Conservation (phyloP, 106 monocot species). For the Ottelia alismoides region DNA sequence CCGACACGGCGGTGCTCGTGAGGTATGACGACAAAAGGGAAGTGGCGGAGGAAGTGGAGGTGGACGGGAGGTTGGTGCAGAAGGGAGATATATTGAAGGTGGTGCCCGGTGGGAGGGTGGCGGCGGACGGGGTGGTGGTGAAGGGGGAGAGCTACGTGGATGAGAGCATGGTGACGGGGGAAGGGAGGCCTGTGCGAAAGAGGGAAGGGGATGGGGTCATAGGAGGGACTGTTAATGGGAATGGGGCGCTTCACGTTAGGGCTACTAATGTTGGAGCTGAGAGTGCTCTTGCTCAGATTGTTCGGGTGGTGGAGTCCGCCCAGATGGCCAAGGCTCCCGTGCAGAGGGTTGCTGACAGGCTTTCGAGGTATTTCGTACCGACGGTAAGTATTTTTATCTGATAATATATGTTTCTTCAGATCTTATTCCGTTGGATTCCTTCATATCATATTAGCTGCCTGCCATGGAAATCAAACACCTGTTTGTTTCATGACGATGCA, state of each 20-base stretch:
- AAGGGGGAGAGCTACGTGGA: conserved; percentile 91
- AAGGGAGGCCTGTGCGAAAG: conserved; percentile 71
- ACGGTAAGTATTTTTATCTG: conserved; percentile 54
- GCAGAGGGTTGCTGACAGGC: conserved; percentile 77
- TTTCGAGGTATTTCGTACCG: conserved; percentile 85
- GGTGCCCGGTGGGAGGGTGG: conserved; percentile 64
- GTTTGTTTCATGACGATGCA: too few species aligned
- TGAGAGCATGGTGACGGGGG: conserved; percentile 96
- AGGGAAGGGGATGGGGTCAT: conserved; percentile 65
- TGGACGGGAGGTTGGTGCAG: conserved; percentile 65
- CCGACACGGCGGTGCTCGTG: conserved; percentile 62
- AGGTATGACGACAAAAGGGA: conserved; percentile 43
- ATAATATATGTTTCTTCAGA: too few species aligned
- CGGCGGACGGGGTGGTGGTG: conserved; percentile 69
- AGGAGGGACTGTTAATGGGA: conserved; percentile 82
- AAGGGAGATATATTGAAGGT: conserved; percentile 82
- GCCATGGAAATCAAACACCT: too few species aligned
- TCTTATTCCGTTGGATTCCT: too few species aligned
- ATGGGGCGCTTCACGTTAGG: conserved; percentile 75
- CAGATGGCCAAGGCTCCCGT: conserved; percentile 95
- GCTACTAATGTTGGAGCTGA: conserved; percentile 75
- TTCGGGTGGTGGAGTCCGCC: conserved; percentile 84
- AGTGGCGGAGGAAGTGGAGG: conserved; percentile 47
- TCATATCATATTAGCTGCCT: too few species aligned
- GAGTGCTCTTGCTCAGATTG: conserved; percentile 71